Base-by-base conservation (phyloP, 1,284 basidiomycete species). In the Sporisorium scitamineum region DNA sequence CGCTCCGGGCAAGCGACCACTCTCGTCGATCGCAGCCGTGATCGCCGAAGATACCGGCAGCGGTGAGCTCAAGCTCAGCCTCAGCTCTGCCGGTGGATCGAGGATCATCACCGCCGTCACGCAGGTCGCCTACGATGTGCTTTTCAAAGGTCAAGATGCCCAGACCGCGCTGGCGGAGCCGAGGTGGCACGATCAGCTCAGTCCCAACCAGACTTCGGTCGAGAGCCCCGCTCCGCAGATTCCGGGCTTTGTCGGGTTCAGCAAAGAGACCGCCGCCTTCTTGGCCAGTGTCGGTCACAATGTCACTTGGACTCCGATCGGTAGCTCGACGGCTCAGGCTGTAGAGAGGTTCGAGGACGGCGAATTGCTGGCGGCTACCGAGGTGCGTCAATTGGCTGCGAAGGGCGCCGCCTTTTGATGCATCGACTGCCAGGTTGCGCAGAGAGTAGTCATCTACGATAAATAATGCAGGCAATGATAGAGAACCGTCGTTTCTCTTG, bases 161-260 rank as follows among this genome's bases (percentile, higher is more conserved):
- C 80, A 84, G 34, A 31, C 67, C 2, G 63, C 72, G 9, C 58
- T 83, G 27, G 85, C 82, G 2, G 80, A 79, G 13, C 83, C 87
- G 0, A 80, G 87, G 34, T 87, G 87, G 87, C 87, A 87, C 76
- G 85, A 87, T 68, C 87, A 87, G 76, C 79, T 87, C 20, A 62
- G 59, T 18, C 83, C 83, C 10, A 62, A 64, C 45, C 67, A 54
- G 26, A 87, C 86, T 14, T 79, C 72, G 24, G 82, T 87, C 51
- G 87, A 87, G 63, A 80, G 72, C 24, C 58, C 76, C 1, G 70
- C 75, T 48, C 69, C 77, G 0, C 39, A 48, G 8, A 61, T 86
- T 4, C 76, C 80, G 7, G 61, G 66, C 51, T 80, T 80, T 50
- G 48, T 42, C 0, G 87, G 87, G 10, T 87, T 81, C 65, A 66